phyloP scores from a whole-genome alignment of 371 early-diverging fungal species.

The Dinochytrium kinnereticum region DNA sequence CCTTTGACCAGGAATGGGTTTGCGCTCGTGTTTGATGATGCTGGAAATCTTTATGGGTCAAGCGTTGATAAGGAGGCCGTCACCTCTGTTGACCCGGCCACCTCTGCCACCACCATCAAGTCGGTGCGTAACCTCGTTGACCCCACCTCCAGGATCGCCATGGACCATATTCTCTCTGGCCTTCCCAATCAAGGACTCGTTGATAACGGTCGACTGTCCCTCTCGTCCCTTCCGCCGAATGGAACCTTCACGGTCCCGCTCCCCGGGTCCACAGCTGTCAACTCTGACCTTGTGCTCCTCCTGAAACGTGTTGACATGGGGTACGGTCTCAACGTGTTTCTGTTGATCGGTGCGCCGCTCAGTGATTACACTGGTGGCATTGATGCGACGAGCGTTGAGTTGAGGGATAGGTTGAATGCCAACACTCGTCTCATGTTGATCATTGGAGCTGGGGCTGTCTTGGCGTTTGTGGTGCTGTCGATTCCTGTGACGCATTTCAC shows the following conservation, averaged over 20 bases:
- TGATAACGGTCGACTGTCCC: no score
- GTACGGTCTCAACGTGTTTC: slow-evolving; percentile 9
- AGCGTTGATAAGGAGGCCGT: not conserved
- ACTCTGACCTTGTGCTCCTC: not conserved
- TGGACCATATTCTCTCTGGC: not conserved
- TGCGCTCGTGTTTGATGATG: slow-evolving; percentile 2
- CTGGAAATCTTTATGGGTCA: slow-evolving; percentile 12
- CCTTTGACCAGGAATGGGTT: slow-evolving; percentile 8
- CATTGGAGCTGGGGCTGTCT: not conserved
- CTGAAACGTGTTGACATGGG: not conserved
- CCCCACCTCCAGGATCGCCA: not conserved
- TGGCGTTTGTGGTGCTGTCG: not conserved
- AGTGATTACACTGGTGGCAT: slow-evolving; percentile 13
- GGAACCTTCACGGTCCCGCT: not conserved
- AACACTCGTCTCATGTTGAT: not conserved
- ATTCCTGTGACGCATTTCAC: slow-evolving; percentile 12
- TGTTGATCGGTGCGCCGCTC: slow-evolving; percentile 1
- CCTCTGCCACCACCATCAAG: not conserved
- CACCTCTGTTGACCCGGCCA: not conserved
- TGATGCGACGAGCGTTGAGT: not conserved
- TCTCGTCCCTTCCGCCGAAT: not conserved
- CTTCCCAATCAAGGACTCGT: no score
- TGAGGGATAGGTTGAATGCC: not conserved
- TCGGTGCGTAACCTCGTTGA: not conserved
- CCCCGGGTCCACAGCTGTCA: not conserved